Conservation (phyloP, 2,329 filamentous ascomycete species). For the Arthrobotrys sphaeroides region DNA sequence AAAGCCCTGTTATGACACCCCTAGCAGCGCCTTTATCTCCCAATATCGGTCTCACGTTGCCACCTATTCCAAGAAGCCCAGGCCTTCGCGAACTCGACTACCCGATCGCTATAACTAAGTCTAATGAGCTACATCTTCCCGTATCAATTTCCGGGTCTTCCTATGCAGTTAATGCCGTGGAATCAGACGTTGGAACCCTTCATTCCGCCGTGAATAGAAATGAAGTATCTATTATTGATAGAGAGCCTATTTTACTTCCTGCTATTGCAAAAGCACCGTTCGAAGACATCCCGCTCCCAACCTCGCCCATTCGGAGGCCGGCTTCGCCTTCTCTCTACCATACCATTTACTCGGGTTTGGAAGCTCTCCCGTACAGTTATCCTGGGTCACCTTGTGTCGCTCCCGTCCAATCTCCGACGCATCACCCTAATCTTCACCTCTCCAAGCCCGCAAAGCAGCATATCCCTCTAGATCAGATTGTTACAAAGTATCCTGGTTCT, state of each 20-base stretch:
- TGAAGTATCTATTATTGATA: too few relatives aligned
- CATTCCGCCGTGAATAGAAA: neutral
- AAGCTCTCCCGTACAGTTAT: neutral
- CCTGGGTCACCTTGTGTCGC: constrained; percentile 7
- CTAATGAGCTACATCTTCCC: neutral
- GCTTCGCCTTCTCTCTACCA: neutral
- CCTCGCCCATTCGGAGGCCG: neutral
- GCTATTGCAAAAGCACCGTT: neutral
- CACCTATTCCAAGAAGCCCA: constrained; percentile 13
- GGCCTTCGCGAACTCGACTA: neutral
- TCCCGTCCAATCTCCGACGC: neutral
- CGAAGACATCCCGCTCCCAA: constrained; percentile 7
- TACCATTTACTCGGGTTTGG: neutral
- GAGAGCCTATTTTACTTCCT: neutral
- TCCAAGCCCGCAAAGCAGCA: neutral
- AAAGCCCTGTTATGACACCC: neutral
- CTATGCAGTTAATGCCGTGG: neutral
- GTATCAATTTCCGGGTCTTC: constrained; percentile 11
- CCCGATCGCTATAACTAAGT: neutral
- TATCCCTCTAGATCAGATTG: constrained; percentile 6
- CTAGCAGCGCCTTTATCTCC: neutral
- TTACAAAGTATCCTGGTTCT: constrained; percentile 12
- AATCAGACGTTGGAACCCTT: neutral
- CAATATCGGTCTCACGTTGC: neutral
- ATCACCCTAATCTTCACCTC: constrained; percentile 8